phyloP scores from a whole-genome alignment of 345 rosid genomes.

The Angophora floribunda region DNA sequence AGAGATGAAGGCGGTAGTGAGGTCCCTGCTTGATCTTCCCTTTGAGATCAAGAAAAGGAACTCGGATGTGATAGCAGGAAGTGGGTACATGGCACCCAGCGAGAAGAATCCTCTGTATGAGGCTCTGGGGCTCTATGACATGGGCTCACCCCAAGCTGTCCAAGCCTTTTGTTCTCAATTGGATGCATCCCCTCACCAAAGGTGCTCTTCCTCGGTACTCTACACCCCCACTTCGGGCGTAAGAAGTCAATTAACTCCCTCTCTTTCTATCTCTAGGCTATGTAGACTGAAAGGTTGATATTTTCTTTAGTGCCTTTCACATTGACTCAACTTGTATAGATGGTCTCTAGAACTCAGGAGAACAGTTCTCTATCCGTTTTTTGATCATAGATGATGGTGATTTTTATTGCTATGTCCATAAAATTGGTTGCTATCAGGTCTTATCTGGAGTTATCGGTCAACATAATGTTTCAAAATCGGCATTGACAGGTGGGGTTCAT shows the following conservation, averaged over 20 bases:
- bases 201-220: slow-evolving; percentile 18
- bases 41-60: slow-evolving; percentile 48
- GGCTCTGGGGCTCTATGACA: slow-evolving; percentile 67
- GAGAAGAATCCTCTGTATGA: slow-evolving; percentile 69
- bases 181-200: slow-evolving; percentile 54
- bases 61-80: slow-evolving; percentile 49
- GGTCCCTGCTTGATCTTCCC: slow-evolving; percentile 60
- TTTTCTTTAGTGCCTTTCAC: not conserved
- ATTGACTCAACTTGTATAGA: not conserved
- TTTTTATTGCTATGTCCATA: not conserved
- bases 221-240: not conserved
- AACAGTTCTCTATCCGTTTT: not conserved
- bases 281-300: not conserved
- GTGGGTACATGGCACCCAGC: slow-evolving; percentile 58
- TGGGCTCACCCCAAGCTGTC: slow-evolving; percentile 56
- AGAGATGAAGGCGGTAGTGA: slow-evolving; percentile 61
- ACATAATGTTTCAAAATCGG: not conserved
- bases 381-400: not conserved
- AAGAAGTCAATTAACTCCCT: not conserved
- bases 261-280: not conserved
- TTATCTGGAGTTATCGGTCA: not conserved
- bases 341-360: not conserved
- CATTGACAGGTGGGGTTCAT: not conserved
- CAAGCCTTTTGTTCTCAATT: slow-evolving; percentile 54
- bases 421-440: not conserved